phyloP scores from a whole-genome alignment of 768 basidiomycete genomes.

The Tricholoma sp. region DNA sequence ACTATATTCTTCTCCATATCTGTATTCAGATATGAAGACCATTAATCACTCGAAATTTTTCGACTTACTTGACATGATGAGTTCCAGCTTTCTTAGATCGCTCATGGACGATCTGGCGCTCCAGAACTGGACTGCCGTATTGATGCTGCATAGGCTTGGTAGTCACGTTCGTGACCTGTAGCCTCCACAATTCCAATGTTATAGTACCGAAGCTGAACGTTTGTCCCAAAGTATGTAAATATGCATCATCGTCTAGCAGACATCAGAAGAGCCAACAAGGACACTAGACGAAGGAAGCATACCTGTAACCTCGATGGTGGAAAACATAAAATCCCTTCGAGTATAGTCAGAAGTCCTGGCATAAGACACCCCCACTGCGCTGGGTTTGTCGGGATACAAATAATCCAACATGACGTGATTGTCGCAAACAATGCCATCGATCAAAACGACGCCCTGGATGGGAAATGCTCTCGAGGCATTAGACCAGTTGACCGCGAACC shows the following conservation, averaged over 20 bases:
- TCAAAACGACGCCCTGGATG: conserved; percentile 14
- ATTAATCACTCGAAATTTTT: not conserved
- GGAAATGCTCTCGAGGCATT: conserved; percentile 12
- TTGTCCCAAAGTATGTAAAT: conserved; percentile 11
- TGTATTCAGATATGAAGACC: conserved; percentile 2
- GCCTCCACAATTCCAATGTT: conserved; percentile 26
- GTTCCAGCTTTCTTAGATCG: conserved; percentile 28
- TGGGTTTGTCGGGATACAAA: conserved; percentile 1
- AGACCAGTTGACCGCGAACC: conserved; percentile 20
- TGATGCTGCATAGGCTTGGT: conserved; percentile 20
- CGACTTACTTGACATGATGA: conserved; percentile 25
- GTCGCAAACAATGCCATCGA: conserved; percentile 20
- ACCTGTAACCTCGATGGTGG: conserved; percentile 22
- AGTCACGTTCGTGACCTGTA: conserved; percentile 17
- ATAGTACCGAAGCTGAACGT: conserved; percentile 23
- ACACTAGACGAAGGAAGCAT: not conserved
- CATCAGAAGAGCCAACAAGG: not conserved
- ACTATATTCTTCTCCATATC: conserved; percentile 26
- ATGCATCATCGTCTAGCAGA: conserved; percentile 8
- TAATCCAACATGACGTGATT: conserved; percentile 18
- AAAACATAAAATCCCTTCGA: conserved; percentile 26
- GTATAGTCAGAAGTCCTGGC: conserved; percentile 25
- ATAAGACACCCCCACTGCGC: conserved; percentile 14
- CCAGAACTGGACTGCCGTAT: conserved; percentile 19
- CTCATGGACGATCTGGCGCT: conserved; percentile 26